Percentiles rank a stretch among this genome's conserved stretches.
These are phyloP conservation scores for Crithidia brevicula DNA, from an alignment of 208 protist species.

Conservation along the genomic window DNA sequence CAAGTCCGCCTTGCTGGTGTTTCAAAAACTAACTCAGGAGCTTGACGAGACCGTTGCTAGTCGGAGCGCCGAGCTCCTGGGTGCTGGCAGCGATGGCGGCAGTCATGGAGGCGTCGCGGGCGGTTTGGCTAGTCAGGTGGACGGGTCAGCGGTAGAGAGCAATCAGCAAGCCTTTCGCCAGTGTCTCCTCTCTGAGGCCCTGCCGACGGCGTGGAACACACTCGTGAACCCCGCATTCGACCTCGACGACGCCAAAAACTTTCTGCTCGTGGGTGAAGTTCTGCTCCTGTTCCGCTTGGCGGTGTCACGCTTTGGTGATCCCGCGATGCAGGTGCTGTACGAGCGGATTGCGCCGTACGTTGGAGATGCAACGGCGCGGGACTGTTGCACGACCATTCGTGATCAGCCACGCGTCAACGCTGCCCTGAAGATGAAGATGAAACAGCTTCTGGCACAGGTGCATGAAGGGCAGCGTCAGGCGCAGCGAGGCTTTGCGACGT, in stretches of 20 bases:
- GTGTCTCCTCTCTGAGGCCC: constrained; percentile 27
- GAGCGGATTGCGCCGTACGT: constrained; percentile 40
- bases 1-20: constrained; percentile 59
- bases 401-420: constrained; percentile 55
- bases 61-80: constrained; percentile 6
- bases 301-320: constrained; percentile 38
- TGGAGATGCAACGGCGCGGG: constrained; percentile 43
- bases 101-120: constrained; percentile 3
- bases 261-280: constrained; percentile 59
- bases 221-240: constrained; percentile 48
- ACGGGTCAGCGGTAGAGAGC: background rate
- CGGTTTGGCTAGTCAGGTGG: no score
- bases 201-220: constrained; percentile 27
- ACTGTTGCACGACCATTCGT: constrained; percentile 56
- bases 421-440: constrained; percentile 57
- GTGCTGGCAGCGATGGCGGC: background rate
- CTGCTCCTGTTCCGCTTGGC: constrained; percentile 42
- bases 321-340: constrained; percentile 56
- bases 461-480: constrained; percentile 11
- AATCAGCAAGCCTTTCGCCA: constrained; percentile 14
- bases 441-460: constrained; percentile 48
- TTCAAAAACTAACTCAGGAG: constrained; percentile 52
- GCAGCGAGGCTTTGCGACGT: background rate
- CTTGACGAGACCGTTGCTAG: constrained; percentile 15
- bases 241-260: constrained; percentile 73